Base-by-base conservation (phyloP, 768 basidiomycete species). In the Rhizopogon rudus region DNA sequence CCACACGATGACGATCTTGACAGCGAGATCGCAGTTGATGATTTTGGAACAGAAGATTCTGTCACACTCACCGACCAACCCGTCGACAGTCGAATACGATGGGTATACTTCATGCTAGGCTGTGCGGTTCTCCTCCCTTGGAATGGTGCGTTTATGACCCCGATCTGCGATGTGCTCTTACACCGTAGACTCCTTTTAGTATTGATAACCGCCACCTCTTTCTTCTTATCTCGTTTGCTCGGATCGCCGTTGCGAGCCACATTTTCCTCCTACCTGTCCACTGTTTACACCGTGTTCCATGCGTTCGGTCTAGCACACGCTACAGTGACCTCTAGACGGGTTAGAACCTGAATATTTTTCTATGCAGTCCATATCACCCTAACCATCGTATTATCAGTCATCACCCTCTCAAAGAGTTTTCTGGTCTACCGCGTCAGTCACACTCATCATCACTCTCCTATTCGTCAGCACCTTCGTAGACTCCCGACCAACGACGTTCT, bases 61-160 rank as follows among this genome's bases (percentile, higher is more conserved):
- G 6, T 12, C 20, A 25, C 25, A 25, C 25, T 25, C 25, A 17
- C 33, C 16, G 44, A 45, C 49, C 40, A 39, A 16, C 39, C 53
- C 8, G 66, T 75, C 6, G 77, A 82, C 57, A 48, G 69, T 42
- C 75, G 72, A 45, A 77, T 86, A 61, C 68, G 72, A 48, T 86
- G 85, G 83, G 78, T 86, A 35, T 79, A 84, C 62, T 88, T 91
- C 60, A 68, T 87, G 22, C 68, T 94, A n/a, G 92, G 93, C 2
- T 86, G 87, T 54, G 87, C 90, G 12, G 80, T 87, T 2, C 77
- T 97, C 8, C 71, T 97, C n/a, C 86, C 91, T 28, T 97, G 93
- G 93, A 96, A 94, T 65, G 92, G 93, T 93, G 66, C 64, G 79
- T 62, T 44, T 16, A 48, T n/a, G 51, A 46, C 51, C 20, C 10